Base-by-base conservation (phyloP, 2,329 filamentous ascomycete genomes). In the Fusarium sp. region DNA sequence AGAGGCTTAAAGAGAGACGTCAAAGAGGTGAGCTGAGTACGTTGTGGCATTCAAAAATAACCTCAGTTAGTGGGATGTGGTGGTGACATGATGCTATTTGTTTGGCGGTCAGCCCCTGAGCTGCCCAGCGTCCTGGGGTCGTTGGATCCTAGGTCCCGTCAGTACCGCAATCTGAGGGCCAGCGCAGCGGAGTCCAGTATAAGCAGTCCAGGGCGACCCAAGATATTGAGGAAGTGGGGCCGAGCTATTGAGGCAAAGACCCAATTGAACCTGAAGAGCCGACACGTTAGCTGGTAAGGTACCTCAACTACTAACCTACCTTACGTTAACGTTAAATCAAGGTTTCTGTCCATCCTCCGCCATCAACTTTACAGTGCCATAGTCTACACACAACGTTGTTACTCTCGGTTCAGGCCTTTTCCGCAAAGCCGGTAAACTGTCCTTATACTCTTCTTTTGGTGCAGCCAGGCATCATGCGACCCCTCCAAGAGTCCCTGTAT, bases 401-500 rank as follows among this genome's bases (percentile, higher is more conserved):
- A 57, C 60, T 49, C 47, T 31, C 41, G 54, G 41, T 52, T 41
- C 36, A 47, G 54, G 55, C 31, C 26, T 56, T 65, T 33, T 28
- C 54, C 26, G 28, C 52, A 41, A 62, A 33, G 39, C 56, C 42
- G 48, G 42, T 41, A 42, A 45, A 38, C 41, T 52, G 26, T 15
- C 45, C 44, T 51, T 47, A 33, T 20, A 33, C 39, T 51, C 49
- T 41, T 54, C 33, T 41, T 45, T 49, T 56, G 56, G 47, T 38
- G 18, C 56, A 36, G 41, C 36, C 28, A 47, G 48, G 61, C 75
- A 77, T 61, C 47, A 84, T 84, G 83, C 81, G 81, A 66, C 76
- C 83, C 49, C 76, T 84, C 39, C 78, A 84, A 52, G 83, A 84
- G 75, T 80, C 80, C 47, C 78, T 80, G 83, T 84, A 75, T 76